Conservation (phyloP, 371 early-diverging fungal species). For the Encephalitozoon romaleae region DNA sequence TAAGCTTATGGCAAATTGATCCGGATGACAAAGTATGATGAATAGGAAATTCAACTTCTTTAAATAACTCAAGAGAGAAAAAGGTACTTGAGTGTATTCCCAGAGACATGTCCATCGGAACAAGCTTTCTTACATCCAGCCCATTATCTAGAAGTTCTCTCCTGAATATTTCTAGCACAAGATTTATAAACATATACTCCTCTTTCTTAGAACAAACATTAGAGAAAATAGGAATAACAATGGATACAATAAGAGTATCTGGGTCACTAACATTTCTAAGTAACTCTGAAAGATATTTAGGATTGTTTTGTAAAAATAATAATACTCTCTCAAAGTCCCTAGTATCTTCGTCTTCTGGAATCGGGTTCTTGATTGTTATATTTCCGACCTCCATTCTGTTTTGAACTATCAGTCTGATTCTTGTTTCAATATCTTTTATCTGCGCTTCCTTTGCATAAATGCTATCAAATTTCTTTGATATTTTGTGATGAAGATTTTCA, state of each 20-base stretch:
- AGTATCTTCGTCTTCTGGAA: constrained; percentile 61
- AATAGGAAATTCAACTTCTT: constrained; percentile 15
- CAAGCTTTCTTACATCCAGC: not conserved
- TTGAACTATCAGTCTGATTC: constrained; percentile 83
- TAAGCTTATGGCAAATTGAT: not conserved
- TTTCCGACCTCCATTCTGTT: constrained; percentile 86
- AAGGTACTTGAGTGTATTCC: constrained; percentile 23
- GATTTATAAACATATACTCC: constrained; percentile 81
- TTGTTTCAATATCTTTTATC: constrained; percentile 77
- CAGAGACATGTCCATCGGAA: constrained; percentile 4
- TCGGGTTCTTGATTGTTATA: constrained; percentile 57
- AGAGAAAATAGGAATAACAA: constrained; percentile 80
- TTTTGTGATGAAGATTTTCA: constrained; percentile 52
- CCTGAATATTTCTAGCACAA: constrained; percentile 63
- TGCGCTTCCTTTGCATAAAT: constrained; percentile 72
- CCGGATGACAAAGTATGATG: not conserved
- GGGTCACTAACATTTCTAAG: constrained; percentile 65
- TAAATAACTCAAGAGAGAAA: not conserved
- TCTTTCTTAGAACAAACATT: constrained; percentile 85
- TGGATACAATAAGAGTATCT: constrained; percentile 72
- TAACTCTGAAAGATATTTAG: constrained; percentile 72
- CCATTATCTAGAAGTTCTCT: not conserved
- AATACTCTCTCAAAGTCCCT: constrained; percentile 78
- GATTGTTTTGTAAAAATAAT: constrained; percentile 86
- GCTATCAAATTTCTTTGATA: constrained; percentile 69